phyloP scores from a whole-genome alignment of 2,329 filamentous ascomycete genomes.

The Rugonectria rugulosa region DNA sequence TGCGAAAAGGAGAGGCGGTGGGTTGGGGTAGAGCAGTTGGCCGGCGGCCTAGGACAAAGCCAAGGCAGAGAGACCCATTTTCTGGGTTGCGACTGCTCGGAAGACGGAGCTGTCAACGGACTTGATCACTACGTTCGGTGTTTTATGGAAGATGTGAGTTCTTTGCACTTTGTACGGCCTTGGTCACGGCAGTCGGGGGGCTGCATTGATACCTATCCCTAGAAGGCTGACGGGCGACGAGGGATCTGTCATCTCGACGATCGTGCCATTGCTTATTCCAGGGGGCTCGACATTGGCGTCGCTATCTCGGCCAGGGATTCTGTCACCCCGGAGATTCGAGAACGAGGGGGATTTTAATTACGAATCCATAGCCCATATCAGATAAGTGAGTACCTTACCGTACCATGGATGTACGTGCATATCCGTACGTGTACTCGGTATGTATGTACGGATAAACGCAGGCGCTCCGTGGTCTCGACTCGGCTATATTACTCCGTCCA shows the following conservation, averaged over 20 bases:
- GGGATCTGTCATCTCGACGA: no score
- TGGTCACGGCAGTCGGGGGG: no score
- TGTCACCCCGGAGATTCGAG: constrained; percentile 11
- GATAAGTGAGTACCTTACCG: no score
- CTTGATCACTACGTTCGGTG: neutral
- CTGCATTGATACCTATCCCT: no score
- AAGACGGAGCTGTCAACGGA: constrained; percentile 10
- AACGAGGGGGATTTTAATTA: neutral
- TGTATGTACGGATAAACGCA: no score
- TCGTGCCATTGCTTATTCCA: no score
- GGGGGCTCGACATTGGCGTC: no score
- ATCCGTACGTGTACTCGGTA: no score
- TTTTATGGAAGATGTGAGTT: neutral
- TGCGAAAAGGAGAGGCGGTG: constrained; percentile 17
- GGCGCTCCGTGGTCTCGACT: constrained; percentile 1
- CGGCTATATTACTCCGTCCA: constrained; percentile 5
- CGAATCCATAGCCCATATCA: neutral
- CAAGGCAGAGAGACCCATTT: constrained; percentile 9
- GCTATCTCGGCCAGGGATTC: constrained; percentile 7
- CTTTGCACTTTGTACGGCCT: no score
- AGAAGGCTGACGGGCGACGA: no score
- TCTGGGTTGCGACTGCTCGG: constrained; percentile 13
- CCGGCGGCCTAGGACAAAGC: neutral
- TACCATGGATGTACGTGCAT: no score
- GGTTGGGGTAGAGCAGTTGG: constrained; percentile 13